Base-by-base conservation (phyloP, 169 alveolate species). In the Eimeria praecox region DNA sequence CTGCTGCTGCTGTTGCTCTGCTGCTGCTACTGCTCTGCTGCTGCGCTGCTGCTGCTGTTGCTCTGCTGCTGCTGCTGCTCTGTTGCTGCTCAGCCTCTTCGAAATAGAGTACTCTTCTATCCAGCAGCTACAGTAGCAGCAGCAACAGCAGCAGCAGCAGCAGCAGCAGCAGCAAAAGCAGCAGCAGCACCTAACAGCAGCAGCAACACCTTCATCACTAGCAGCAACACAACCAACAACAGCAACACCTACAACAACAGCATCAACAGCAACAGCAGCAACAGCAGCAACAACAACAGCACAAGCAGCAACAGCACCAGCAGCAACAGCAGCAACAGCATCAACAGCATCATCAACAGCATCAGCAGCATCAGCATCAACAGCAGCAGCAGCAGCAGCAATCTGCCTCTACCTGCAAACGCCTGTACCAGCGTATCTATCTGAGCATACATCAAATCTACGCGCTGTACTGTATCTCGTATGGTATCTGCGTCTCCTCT, bases 391-490 rank as follows among this genome's bases (percentile, higher is more conserved):
- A 52, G 5, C 62, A 52, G 62, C 62, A 52, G 62, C 62, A 52
- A n/a, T n/a, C n/a, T n/a, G n/a, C n/a, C n/a, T n/a, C 62, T 33
- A 95, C 96, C 96, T 38, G 96, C 96, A 24, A 95, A 73, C 12
- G 95, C 86, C 33, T 95, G 96, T 33, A 87, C 59, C 69, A 95
- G 69, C 3, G 96, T 95, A 42, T 95, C 96, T 40, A 95, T 46
- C n/a, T 95, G 96, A 1, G 82, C 82, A 56, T 95, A 95, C 95
- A 95, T 77, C 10, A 95, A 83, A 30, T 95, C 95, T 38, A 95
- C 73, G n/a, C 96, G 56, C 78, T 90, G 91, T 12, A 95, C 59
- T 0, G 90, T 86, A 35, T 85, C 96, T 3, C 80, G 33, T n/a
- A 95, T 10, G 35, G 64, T 52, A 16, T 38, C 89, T 12, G 96